Evolutionary conservation across 2,329 filamentous ascomycete genomes (phyloP), one percentile per base, ranked within the genome.

Genomic region (Exophiala xenobiotica): DNA sequence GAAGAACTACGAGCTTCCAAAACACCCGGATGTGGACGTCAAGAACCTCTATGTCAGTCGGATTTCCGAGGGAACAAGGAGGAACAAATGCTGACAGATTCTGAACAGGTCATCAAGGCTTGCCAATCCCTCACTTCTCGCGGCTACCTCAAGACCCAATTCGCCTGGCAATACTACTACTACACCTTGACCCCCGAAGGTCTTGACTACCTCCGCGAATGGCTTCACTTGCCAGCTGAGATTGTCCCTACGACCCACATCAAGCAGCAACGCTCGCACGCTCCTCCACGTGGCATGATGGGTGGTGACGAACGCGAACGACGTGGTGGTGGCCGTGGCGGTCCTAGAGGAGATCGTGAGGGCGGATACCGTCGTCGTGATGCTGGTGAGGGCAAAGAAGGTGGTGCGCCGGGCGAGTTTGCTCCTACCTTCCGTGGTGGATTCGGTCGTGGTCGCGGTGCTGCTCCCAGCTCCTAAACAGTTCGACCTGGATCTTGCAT

Each of bases 101-200:
- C 58, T 14, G 18, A 37, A 61, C 61, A 81, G 78, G 78, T 97
- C 76, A 89, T 99, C 85, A 99, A 99, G 86, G 93, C 93, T 71
- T 87, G 85, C 80, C 93, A 99, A 83, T 99, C 93, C 63, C 86
- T 99, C 73, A 95, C 86, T 81, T 96, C 91, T 67, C 92, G 93
- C 75, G 92, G 92, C 74, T 97, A 89, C 78, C 85, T 99, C 80
- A 99, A 99, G 89, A 99, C 93, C 69, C 93, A 95, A 79, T 99
- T 99, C 88, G 96, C 90, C 65, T 96, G 90, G 90, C 90, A 96
- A 80, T 96, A 91, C 85, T 96, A 97, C 87, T 99, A 99, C 88
- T 99, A 99, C 87, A 96, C 93, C 78, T 87, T 99, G 78, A 96
- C 92, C 75, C 89, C 91, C 72, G 91, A 97, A 84, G 93, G 93